Conservation (phyloP, 163 green algal genomes). For the Volvox carteri region DNA sequence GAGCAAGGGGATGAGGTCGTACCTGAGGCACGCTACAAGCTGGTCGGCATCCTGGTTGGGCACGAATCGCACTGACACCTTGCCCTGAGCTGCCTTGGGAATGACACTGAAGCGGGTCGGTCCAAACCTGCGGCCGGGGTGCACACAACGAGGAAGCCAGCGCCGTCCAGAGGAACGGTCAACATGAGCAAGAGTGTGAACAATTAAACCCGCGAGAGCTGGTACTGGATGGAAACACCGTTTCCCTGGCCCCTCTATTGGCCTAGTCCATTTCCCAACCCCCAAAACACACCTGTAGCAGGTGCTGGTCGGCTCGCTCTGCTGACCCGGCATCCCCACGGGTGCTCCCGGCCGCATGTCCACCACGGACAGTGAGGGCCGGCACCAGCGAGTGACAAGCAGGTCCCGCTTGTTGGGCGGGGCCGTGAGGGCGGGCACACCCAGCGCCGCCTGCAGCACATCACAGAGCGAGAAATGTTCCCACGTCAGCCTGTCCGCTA, state of each 20-base stretch:
- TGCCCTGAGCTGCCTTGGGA: constrained; percentile 83
- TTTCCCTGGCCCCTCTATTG: too few species aligned
- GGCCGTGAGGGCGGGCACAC: constrained; percentile 74
- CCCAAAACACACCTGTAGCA: constrained; percentile 66
- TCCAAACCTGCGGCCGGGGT: constrained; percentile 79
- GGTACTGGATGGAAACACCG: too few species aligned
- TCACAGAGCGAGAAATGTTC: too few species aligned
- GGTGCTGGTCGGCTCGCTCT: not conserved
- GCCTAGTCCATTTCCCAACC: too few species aligned
- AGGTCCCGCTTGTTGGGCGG: constrained; percentile 72
- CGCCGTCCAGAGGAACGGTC: too few species aligned
- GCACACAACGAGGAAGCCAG: too few species aligned
- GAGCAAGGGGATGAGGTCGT: too few species aligned
- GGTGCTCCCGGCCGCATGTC: constrained; percentile 72
- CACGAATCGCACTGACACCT: constrained; percentile 92
- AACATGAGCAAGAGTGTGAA: too few species aligned
- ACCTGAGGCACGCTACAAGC: constrained; percentile 76
- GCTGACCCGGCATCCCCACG: not conserved
- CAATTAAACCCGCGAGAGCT: too few species aligned
- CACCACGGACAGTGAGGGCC: constrained; percentile 87
- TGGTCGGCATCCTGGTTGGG: constrained; percentile 86
- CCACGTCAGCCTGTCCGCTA: too few species aligned
- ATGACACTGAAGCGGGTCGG: constrained; percentile 95
- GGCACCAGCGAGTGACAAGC: constrained; percentile 90
- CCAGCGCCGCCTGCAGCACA: constrained; percentile 69